Base-by-base conservation (phyloP, 2,329 filamentous ascomycete genomes). In the Volutella citrinella region DNA sequence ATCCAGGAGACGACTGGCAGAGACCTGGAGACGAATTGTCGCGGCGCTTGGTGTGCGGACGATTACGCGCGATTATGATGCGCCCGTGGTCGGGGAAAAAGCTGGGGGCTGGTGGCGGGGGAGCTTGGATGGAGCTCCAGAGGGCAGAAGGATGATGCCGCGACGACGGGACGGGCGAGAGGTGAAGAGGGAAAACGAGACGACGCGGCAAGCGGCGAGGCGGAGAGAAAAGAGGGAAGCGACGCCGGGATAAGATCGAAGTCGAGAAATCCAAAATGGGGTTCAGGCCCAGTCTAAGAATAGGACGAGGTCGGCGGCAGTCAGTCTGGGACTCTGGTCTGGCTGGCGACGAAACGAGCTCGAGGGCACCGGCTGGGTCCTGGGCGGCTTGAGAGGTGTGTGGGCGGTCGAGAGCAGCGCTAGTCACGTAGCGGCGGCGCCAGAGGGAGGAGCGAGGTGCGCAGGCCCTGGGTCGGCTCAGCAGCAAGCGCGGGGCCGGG, bases 31-130 rank as follows among this genome's bases (percentile, higher is more conserved):
- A n/a, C n/a, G n/a, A n/a, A n/a, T n/a, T 45, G 36, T 46, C 43
- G 39, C 49, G 47, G 53, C 53, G 53, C 52, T 55, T 55, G 52
- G 46, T 42, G 55, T 58, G 50, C n/a, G n/a, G n/a, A n/a, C n/a
- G n/a, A n/a, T n/a, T n/a, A 51, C 52, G 52, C 52, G 52, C 52
- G 52, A 55, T 55, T 55, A 55, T 54, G 49, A 36, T 51, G 52
- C 50, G 52, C 42, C 52, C 52, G 52, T 54, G 45, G 36, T 40
- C 40, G 45, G 42, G 36, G 38, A 40, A 34, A 45, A 53, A 40
- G 35, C 31, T 37, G 24, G 40, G 38, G 38, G 45, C 42, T 45
- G 43, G 42, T 47, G 49, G 49, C 49, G 41, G 49, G 49, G 43
- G 19, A 16, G 30, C 24, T 27, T 18, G 27, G 36, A 32, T 26